phyloP scores from a whole-genome alignment of 179 eudicot genomes.

The Silene noctiflora region DNA sequence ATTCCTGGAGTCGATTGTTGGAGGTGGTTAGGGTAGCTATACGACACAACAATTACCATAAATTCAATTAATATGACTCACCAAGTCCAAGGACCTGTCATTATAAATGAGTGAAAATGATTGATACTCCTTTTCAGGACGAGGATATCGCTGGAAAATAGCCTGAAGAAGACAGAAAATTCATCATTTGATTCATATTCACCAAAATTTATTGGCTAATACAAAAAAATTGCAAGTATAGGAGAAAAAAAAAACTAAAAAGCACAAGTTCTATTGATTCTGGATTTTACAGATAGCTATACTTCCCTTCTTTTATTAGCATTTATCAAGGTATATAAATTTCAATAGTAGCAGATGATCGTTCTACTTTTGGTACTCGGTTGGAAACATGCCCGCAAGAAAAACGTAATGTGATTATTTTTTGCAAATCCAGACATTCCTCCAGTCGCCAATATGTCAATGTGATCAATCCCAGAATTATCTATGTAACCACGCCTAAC shows the following conservation, averaged over 20 bases:
- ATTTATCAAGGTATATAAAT: not conserved
- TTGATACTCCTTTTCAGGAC: constrained; percentile 80
- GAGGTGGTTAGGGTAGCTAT: not conserved
- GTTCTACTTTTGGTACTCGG: not conserved
- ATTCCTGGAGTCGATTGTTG: not conserved
- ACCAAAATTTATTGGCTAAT: not conserved
- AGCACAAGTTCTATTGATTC: not conserved
- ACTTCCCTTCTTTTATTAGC: not conserved
- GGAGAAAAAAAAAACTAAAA: not conserved
- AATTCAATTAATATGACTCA: constrained; percentile 29
- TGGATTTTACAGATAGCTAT: not conserved
- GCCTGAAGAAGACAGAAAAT: constrained; percentile 40
- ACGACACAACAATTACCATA: not conserved
- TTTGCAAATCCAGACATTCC: not conserved
- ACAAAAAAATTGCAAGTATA: not conserved
- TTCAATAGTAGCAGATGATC: not conserved
- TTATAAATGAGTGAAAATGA: constrained; percentile 64
- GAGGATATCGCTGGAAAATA: constrained; percentile 71
- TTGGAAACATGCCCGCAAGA: not conserved
- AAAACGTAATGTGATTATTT: too few relatives aligned
- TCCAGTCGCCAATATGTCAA: not conserved
- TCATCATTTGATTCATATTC: not conserved
- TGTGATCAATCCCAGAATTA: not conserved
- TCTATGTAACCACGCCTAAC: not conserved
- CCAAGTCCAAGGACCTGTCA: constrained; percentile 68